Base-by-base conservation (phyloP, 176 grass and related monocot genomes). In the Bothriochloa decipiens region DNA sequence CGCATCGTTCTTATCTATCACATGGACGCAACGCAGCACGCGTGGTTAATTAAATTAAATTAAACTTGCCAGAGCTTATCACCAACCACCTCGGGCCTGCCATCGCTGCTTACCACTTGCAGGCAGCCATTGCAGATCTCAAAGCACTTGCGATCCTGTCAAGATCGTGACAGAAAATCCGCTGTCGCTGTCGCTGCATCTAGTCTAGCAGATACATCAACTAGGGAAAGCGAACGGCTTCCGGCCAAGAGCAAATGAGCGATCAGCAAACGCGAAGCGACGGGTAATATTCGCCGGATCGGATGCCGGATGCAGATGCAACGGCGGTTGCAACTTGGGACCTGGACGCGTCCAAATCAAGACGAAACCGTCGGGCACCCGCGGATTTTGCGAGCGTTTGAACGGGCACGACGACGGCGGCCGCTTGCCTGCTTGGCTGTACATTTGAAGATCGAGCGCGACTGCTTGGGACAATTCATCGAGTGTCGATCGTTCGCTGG, bases 1-100 rank as follows among this genome's bases (percentile, higher is more conserved):
- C 11, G 4, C 49, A 58, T 17, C 63, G 65, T 76, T 85, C 64
- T 76, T 85, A 76, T 85, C 77, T 23, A 50, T 9, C 42, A 7
- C 11, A 41, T n/a, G 62, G 18, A 58, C 47, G 73, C 8, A 1
- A 45, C 47, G 65, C 2, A 17, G 20, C 25, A 11, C 3, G 22
- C 64, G 4, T 7, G 50, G 50, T 53, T 52, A 32, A 32, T 32
- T 32, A 32, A 32, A 32, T 32, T 32, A 32, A 32, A 32, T 32
- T 32, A 3, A 62, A 52, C 40, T 14, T 53, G 32, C 33, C 8
- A 14, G 82, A 53, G 18, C 78, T 77, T 37, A 82, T 82, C 83
- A 52, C 0, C 49, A 28, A 41, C 0, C 47, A 37, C 27, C 13
- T 33, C 7, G 11, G 3, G 16, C 8, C 32, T 22, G 22, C 17